Evolutionary conservation across 371 early-diverging fungal species (phyloP).

Genomic region (Mortierella sp.): DNA sequence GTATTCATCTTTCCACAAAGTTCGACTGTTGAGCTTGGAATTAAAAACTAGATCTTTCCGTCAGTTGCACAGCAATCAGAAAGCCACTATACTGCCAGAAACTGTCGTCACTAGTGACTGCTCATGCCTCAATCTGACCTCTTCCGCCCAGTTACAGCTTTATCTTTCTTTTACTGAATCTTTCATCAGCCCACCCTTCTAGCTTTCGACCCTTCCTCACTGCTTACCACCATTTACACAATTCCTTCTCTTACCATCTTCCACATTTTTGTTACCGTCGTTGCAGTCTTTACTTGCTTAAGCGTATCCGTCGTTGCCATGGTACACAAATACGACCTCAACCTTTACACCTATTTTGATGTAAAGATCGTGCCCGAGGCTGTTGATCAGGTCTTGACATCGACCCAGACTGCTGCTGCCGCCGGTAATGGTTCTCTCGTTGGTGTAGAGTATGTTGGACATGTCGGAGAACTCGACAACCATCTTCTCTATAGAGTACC

Average conservation of each 20-base stretch:
- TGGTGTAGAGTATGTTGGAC: slow-evolving; percentile 48
- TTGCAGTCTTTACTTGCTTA: slow-evolving; percentile 5
- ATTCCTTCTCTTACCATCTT: slow-evolving; percentile 1
- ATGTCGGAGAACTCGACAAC: slow-evolving; percentile 43
- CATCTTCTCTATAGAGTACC: slow-evolving; percentile 49
- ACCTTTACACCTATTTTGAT: slow-evolving; percentile 46
- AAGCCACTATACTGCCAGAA: too few relatives aligned
- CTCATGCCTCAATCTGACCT: neutral
- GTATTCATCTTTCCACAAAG: too few relatives aligned
- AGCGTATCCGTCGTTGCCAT: slow-evolving; percentile 13
- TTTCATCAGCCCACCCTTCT: too few relatives aligned
- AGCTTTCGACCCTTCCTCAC: neutral
- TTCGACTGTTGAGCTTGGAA: too few relatives aligned
- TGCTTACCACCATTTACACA: neutral
- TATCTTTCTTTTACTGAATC: neutral
- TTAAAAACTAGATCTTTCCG: too few relatives aligned
- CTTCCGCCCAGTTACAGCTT: too few relatives aligned
- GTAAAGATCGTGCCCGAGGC: slow-evolving; percentile 46
- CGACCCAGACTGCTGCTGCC: slow-evolving; percentile 19
- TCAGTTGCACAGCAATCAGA: too few relatives aligned
- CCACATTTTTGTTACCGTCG: neutral
- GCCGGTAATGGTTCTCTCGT: slow-evolving; percentile 26
- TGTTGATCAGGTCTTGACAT: slow-evolving; percentile 31
- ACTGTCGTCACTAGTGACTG: neutral
- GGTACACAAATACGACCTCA: slow-evolving; percentile 31